Percentiles rank a stretch among this genome's conserved stretches.
Conservation (phyloP, 257 asterid genomes). For the Penstemon davidsonii region DNA sequence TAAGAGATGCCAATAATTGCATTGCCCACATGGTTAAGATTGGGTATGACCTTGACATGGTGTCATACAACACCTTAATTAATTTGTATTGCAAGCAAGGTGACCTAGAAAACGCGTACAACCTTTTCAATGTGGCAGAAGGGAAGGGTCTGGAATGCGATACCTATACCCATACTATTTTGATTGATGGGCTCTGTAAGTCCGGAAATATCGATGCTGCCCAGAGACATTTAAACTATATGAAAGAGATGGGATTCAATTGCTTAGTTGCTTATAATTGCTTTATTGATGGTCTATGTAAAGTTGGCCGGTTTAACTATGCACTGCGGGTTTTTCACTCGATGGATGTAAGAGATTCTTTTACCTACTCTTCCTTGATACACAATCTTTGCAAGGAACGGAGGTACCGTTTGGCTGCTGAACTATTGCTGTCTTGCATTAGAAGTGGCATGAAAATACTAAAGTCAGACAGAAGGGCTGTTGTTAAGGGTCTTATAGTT, state of each 20-base stretch:
- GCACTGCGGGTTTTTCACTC: constrained; percentile 64
- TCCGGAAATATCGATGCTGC: constrained; percentile 63
- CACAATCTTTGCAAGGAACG: constrained; percentile 67
- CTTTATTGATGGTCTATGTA: constrained; percentile 67
- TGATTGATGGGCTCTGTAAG: constrained; percentile 78
- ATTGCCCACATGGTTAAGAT: constrained; percentile 63
- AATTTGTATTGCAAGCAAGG: constrained; percentile 68
- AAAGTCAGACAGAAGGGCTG: constrained; percentile 54
- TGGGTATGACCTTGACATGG: constrained; percentile 76
- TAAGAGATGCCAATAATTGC: constrained; percentile 47
- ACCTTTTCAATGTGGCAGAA: constrained; percentile 51
- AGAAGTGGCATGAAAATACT: constrained; percentile 52
- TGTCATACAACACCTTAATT: constrained; percentile 69
- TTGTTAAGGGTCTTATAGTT: constrained; percentile 54
- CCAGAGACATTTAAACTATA: constrained; percentile 44
- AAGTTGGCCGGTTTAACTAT: constrained; percentile 56
- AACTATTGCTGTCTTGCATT: constrained; percentile 58
- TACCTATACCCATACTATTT: constrained; percentile 70
- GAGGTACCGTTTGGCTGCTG: constrained; percentile 66
- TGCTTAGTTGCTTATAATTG: constrained; percentile 75
- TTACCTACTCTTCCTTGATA: constrained; percentile 76
- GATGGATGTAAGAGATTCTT: constrained; percentile 62
- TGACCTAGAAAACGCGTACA: constrained; percentile 55
- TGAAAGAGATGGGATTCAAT: constrained; percentile 54
- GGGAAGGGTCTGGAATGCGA: constrained; percentile 62